A percentile compares a stretch with the other conserved stretches of the same genome.
Evolutionary conservation across 78 protist genomes (phyloP).

Genomic region (Polysphondylium violaceum): DNA sequence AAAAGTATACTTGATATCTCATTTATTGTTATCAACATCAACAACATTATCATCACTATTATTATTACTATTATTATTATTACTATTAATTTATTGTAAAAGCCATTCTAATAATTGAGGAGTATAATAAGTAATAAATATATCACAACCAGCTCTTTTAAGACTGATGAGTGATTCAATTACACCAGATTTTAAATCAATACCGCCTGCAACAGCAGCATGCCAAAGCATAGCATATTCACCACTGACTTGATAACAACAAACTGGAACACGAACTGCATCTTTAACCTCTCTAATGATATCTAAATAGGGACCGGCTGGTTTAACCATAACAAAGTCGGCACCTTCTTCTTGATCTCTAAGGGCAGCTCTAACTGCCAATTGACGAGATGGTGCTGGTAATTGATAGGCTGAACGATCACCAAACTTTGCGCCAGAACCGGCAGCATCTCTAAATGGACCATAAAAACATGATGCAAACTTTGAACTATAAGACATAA

Average conservation of each 20-base stretch:
- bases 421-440: slow-evolving; percentile 83
- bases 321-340: slow-evolving; percentile 94
- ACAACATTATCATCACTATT: not conserved
- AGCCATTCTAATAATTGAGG: slow-evolving; percentile 86
- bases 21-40: too few species aligned
- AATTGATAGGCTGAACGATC: slow-evolving; percentile 91
- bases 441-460: slow-evolving; percentile 93
- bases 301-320: slow-evolving; percentile 93
- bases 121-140: slow-evolving; percentile 89
- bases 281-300: slow-evolving; percentile 79
- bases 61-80: not conserved
- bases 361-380: slow-evolving; percentile 86
- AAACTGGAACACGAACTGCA: slow-evolving; percentile 76
- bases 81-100: slow-evolving; percentile 32
- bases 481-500: slow-evolving; percentile 92
- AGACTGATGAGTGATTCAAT: slow-evolving; percentile 76
- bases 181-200: slow-evolving; percentile 77
- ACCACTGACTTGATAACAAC: slow-evolving; percentile 92
- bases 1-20: too few species aligned
- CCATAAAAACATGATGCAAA: slow-evolving; percentile 94
- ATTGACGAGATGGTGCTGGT: slow-evolving; percentile 87
- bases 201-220: slow-evolving; percentile 83
- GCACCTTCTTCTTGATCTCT: slow-evolving; percentile 92
- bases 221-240: slow-evolving; percentile 90
- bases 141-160: slow-evolving; percentile 91